A percentile compares a stretch with the other conserved stretches of the same genome.
Conservation (phyloP, 306 rosid genomes). For the Macrotyloma uniflorum region DNA sequence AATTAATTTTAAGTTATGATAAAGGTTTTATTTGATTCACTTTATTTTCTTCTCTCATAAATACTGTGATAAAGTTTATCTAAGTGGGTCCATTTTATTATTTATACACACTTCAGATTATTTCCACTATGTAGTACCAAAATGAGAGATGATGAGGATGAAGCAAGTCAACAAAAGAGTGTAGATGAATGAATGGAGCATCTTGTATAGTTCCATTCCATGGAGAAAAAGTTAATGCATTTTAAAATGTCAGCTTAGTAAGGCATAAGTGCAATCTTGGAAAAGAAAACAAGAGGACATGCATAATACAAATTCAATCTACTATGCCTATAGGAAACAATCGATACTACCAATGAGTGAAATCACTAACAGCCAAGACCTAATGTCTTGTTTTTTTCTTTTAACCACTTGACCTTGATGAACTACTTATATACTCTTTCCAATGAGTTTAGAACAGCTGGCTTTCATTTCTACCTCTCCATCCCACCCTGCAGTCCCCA, state of each 20-base stretch:
- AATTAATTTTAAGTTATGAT: not conserved
- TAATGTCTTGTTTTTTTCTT: not conserved
- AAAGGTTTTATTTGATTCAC: not conserved
- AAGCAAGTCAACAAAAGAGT: not conserved
- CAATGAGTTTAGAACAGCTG: slow-evolving; percentile 5
- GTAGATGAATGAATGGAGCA: not conserved
- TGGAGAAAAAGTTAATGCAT: not conserved
- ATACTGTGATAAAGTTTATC: not conserved
- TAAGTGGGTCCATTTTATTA: not conserved
- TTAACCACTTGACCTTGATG: slow-evolving; percentile 27
- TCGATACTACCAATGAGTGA: slow-evolving; percentile 41
- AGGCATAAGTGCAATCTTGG: slow-evolving; percentile 12
- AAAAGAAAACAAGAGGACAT: slow-evolving; percentile 26
- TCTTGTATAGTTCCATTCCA: not conserved
- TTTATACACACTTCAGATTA: not conserved
- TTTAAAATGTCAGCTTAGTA: not conserved
- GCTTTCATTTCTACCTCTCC: slow-evolving; percentile 11
- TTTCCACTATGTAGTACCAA: not conserved
- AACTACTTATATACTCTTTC: slow-evolving; percentile 38
- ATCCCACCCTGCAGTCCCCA: not conserved
- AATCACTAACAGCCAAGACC: slow-evolving; percentile 33
- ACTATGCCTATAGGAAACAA: slow-evolving; percentile 29
- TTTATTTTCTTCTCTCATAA: not conserved
- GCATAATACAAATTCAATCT: slow-evolving; percentile 20
- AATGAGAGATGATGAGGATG: not conserved